Evolutionary conservation across 192 early-diverging fungal genomes (phyloP).

Genomic region (Entomortierella parvispora): DNA sequence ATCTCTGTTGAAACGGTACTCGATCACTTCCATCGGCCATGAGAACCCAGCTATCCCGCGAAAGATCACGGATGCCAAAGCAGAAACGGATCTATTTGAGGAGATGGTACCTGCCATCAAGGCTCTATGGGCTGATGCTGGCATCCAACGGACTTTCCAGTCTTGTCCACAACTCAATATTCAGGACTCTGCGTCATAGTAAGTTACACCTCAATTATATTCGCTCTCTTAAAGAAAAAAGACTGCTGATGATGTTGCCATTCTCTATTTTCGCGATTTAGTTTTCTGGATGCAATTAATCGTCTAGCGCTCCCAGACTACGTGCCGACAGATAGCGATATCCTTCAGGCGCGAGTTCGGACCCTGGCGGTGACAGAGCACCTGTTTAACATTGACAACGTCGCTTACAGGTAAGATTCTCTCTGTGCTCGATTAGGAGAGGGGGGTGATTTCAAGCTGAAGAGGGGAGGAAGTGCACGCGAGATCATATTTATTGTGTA

Average conservation of each 20-base stretch:
- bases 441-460: background rate
- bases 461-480: too few species aligned
- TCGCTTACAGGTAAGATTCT: constrained; percentile 55
- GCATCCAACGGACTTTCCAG: constrained; percentile 43
- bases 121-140: constrained; percentile 55
- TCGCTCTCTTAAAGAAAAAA: too few species aligned
- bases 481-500: background rate
- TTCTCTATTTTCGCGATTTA: constrained; percentile 4
- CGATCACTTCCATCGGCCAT: constrained; percentile 24
- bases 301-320: constrained; percentile 62
- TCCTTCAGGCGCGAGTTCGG: constrained; percentile 73
- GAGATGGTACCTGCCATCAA: constrained; percentile 53
- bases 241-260: background rate
- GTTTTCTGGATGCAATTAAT: constrained; percentile 61
- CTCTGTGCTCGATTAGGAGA: background rate
- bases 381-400: constrained; percentile 67
- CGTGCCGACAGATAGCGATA: constrained; percentile 73
- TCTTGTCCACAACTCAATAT: constrained; percentile 52
- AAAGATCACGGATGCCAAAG: constrained; percentile 51
- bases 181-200: constrained; percentile 62
- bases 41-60: constrained; percentile 34
- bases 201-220: constrained; percentile 6
- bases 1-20: constrained; percentile 48
- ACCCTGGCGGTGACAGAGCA: constrained; percentile 79
- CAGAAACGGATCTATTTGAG: constrained; percentile 47